Conservation (phyloP, 768 basidiomycete species). For the Leccinum sublutescens region DNA sequence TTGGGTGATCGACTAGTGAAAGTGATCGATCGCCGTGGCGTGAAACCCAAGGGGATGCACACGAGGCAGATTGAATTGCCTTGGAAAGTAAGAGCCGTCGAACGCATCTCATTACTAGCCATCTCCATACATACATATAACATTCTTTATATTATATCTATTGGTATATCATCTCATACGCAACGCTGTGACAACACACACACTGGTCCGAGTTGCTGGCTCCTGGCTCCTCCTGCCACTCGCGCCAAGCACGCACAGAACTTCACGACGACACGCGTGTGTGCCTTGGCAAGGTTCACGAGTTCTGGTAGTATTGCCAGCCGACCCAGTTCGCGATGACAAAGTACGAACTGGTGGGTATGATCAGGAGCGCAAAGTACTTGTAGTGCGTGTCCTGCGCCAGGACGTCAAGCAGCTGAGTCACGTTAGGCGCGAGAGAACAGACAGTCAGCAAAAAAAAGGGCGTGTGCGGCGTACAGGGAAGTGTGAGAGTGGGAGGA, state of each 20-base stretch:
- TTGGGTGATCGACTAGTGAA: constrained; percentile 16
- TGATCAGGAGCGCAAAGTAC: constrained; percentile 74
- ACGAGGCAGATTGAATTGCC: constrained; percentile 25
- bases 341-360: constrained; percentile 83
- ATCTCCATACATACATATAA: not conserved
- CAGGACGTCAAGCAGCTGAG: constrained; percentile 61
- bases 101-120: not conserved
- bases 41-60: constrained; percentile 11
- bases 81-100: constrained; percentile 1
- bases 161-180: not conserved
- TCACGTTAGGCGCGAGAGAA: constrained; percentile 15
- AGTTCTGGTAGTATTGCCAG: constrained; percentile 96
- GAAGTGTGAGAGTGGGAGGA: constrained; percentile 53
- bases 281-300: constrained; percentile 40
- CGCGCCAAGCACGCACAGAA: not conserved
- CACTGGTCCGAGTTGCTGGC: not conserved
- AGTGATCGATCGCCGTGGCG: constrained; percentile 20
- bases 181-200: not conserved
- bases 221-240: not conserved
- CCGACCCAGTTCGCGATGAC: constrained; percentile 99
- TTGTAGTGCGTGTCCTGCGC: constrained; percentile 85
- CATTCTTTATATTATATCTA: not conserved
- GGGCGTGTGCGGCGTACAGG: constrained; percentile 39
- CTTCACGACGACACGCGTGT: constrained; percentile 4
- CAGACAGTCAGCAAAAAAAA: not conserved